Evolutionary conservation across 768 basidiomycete genomes (phyloP), one percentile per base, ranked within the genome.

Genomic region (Psilocybe cyanescens): DNA sequence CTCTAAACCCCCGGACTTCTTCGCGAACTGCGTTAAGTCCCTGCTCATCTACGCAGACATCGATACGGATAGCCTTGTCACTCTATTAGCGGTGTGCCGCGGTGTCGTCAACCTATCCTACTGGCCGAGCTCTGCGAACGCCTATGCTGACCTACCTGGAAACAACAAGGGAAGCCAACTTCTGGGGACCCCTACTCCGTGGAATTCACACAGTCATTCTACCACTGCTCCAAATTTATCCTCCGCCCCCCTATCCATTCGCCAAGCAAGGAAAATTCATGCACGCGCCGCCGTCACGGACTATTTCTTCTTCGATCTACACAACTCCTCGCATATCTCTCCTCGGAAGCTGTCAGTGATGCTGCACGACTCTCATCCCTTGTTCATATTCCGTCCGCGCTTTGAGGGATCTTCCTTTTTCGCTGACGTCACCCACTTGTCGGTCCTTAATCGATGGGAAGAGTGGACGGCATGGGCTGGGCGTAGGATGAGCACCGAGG

Each of bases 381-480:
- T 64, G 46, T 60, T 55, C 7, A 19, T 49, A 4, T 65, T 64
- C 41, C 61, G 60, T 47, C 66, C 63, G 3, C 56, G 61, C 44
- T 70, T 78, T 46, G 67, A 76, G 45, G 64, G 66, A 17, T 62
- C 70, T 3, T 68, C 74, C 3, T 74, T 79, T 63, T 79, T 79
- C 65, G 65, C 70, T 57, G 57, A 59, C 12, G 68, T 79, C 12
- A 79, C 78, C 0, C 78, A 79, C 59, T 71, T 81, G 11, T 74
- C 76, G 1, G 70, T 81, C 30, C 67, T 75, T 16, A 78, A 80
- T 60, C 71, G 68, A 61, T 81, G 79, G 79, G 75, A 79, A 41
- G 78, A 80, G 8, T 81, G 79, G 79, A 72, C 72, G 4, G 63
- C 71, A 1, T 81, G 78, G 78, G 61, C 68, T 3, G 73, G 68